Evolutionary conservation across 352 stramenopile species (phyloP), one percentile per base, ranked within the genome.

Genomic region (Pythium insidiosum): DNA sequence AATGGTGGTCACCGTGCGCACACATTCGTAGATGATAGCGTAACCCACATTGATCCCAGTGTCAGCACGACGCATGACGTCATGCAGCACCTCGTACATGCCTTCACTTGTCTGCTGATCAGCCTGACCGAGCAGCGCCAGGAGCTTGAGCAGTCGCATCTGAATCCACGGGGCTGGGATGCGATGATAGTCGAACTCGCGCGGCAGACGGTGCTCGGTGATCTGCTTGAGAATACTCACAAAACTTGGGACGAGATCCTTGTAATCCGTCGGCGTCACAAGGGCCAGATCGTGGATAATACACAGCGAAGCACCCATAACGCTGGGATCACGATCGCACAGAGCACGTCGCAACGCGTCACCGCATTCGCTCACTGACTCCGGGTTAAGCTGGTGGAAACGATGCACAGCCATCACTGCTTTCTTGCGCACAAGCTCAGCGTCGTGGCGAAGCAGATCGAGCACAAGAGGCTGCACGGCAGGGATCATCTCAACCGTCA

Each of bases 211-310:
- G 63, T 98, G 95, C 66, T 99, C 97, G 20, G 94, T 96, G 70
- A 99, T 98, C 80, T 99, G 97, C 76, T 99, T 99, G 30, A 99
- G 74, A 49, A 99, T 99, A 53, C 80, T 97, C 30, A 99, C 95
- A 52, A 99, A 97, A 58, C 76, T 97, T 7, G 97, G 94, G 23
- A 99, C 96, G 25, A 99, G 89, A 60, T 99, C 95, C 68, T 99
- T 99, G 65, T 98, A 98, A 38, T 91, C 79, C 10, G 73, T 72
- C 11, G 94, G 84, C 53, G 96, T 92, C 39, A 79, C 77, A 48
- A 84, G 53, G n/a, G 86, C 81, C 25, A 98, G 66, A 58, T 97
- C 94, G 63, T 98, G 84, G 29, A 98, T 61, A 25, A 97, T 77
- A 48, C 87, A 97, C 33, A 98, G 72, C 49, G 86, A 84, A 16